Base-by-base conservation (phyloP, 306 rosid genomes). In the Elaeagnus macrophylla region DNA sequence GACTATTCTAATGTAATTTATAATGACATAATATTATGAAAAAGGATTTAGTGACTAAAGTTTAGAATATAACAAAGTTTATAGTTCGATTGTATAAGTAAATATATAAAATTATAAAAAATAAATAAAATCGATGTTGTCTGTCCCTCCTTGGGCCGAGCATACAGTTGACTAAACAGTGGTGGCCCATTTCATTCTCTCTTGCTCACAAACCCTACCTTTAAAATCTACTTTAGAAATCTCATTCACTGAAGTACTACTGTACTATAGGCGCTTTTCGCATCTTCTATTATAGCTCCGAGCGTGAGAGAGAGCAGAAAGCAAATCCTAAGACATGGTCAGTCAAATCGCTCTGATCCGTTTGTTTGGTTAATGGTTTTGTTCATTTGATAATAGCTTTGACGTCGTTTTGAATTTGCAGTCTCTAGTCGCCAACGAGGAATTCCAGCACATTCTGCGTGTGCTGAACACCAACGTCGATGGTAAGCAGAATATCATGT, bases 371-470 rank as follows among this genome's bases (percentile, higher is more conserved):
- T 15, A 2, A 42, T 17, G 16, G 19, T 2, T 13, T 1, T 25
- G 32, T 1, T 25, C 32, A 25, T 25, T 25, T 25, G 32, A 25
- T 25, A 25, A 25, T 25, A 25, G 32, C 32, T 2, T 5, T 25
- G 32, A 25, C 32, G 32, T 25, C 2, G 4, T 25, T 25, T 16
- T 53, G 10, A 37, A 25, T 47, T 54, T 61, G 69, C 58, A 80
- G 86, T 73, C 86, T 65, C 75, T 80, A 44, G 83, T 80, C 9
- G 80, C 86, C 20, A 77, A 80, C 58, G 86, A 80, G 60, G 86
- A 80, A 7, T 80, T 80, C 51, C 86, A 80, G 71, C 86, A 77
- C 77, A 80, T 80, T 70, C 72, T 80, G 56, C 86, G 86, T 80
- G 83, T 80, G 62, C 71, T 70, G 58, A 80, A 80, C 63, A 80